Evolutionary conservation across 23 red algal genomes (phyloP).

Genomic region (Gracilariopsis chorda): DNA sequence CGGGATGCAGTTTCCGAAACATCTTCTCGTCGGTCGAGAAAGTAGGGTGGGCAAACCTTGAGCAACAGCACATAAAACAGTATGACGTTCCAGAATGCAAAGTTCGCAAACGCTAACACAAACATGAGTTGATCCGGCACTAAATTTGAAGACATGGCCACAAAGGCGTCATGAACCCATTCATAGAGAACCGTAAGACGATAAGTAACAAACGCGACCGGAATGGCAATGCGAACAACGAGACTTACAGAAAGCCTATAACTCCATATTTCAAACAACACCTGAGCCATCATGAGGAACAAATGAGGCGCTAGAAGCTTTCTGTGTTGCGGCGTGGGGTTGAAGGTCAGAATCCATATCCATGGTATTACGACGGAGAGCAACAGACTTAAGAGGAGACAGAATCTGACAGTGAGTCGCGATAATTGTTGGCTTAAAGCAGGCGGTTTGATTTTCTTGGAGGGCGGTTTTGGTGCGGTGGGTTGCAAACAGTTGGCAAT

Average conservation of each 20-base stretch:
- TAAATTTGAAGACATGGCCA: background rate
- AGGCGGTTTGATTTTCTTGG: background rate
- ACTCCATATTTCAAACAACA: conserved; percentile 69
- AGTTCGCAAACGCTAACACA: background rate
- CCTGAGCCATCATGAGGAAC: conserved; percentile 71
- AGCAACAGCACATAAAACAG: conserved; percentile 58
- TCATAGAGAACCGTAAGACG: background rate
- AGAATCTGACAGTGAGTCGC: background rate
- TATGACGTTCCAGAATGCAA: conserved; percentile 35
- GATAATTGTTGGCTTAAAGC: background rate
- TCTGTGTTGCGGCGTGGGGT: background rate
- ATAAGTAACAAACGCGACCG: conserved; percentile 36
- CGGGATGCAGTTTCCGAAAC: no score
- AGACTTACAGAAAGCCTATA: conserved; percentile 4
- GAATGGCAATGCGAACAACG: conserved; percentile 26
- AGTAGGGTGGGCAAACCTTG: conserved; percentile 65
- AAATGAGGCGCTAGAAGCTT: conserved; percentile 41
- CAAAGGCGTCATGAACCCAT: conserved; percentile 15
- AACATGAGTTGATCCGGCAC: background rate
- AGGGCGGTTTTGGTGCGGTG: no score
- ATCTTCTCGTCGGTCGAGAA: no score
- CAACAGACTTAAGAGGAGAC: conserved; percentile 7
- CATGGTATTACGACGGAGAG: conserved; percentile 35
- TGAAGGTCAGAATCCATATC: conserved; percentile 21
- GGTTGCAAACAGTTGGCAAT: conserved; percentile 25